Base-by-base conservation (phyloP, 208 protist genomes). In the Leishmania braziliensis region DNA sequence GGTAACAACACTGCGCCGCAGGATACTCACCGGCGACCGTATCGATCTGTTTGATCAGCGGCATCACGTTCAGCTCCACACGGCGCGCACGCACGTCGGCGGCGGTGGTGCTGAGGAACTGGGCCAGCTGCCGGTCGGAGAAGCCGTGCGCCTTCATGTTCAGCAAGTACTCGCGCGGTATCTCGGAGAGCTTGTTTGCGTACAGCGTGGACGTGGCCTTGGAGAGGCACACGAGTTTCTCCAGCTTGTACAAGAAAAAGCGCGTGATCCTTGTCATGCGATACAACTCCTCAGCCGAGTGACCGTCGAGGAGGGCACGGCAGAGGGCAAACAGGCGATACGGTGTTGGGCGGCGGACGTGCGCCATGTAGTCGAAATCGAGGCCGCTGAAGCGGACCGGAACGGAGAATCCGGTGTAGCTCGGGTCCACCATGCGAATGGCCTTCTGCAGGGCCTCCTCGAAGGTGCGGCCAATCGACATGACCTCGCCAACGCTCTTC, bases 401-500 rank as follows among this genome's bases (percentile, higher is more conserved):
- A 29, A 94, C 84, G 81, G 95, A 93, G 85, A 99, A 99, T 79
- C 98, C 98, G 50, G 80, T 86, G 85, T 93, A 83, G 54, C 80
- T 80, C n/a, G 91, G 89, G 82, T 99, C 96, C 39, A 99, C 97
- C 98, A 99, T 99, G 78, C 98, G 96, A 50, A 99, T 82, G 12
- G 98, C 98, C 86, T 99, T 99, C 87, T 99, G 98, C n/a, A 99
- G 86, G 1, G 98, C 94, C 92, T 99, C 99, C 89, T 99, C 98
- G 85, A 99, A 99, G 76, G 92, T 99, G 66, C 99, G 92, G 50
- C 98, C 98, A 86, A 99, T 99, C 14, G 98, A 85, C 99, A 99
- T 99, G 36, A 99, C 98, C 80, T 99, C 98, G 74, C 98, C 98
- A 48, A 99, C 98, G 81, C 90, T 97, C 92, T 99, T 99, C 98